These are phyloP conservation scores for Hysterium pulicare DNA, from an alignment of 2,329 filamentous ascomycete genomes.

Conservation along the genomic window DNA sequence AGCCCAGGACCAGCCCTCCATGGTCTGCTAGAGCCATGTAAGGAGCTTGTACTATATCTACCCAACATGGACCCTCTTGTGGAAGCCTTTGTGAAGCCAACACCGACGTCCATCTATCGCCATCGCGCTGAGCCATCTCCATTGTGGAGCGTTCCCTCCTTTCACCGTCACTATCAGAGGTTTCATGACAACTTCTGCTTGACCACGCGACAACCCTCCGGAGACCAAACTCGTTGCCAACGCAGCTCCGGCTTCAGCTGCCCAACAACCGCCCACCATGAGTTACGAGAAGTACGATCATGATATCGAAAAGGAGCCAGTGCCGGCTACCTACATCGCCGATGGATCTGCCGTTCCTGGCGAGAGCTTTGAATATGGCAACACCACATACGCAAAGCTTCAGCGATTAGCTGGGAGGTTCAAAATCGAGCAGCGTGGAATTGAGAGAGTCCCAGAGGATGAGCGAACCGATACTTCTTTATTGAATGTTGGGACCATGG, in stretches of 20 bases:
- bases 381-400: slow-evolving; percentile 54
- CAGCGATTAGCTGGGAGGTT: slow-evolving; percentile 63
- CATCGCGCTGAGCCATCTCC: too few species aligned
- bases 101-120: not conserved
- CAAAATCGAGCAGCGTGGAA: slow-evolving; percentile 70
- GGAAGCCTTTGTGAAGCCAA: not conserved
- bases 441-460: slow-evolving; percentile 69
- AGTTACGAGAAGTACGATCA: slow-evolving; percentile 15
- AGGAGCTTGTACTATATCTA: slow-evolving; percentile 1
- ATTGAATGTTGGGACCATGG: slow-evolving; percentile 68
- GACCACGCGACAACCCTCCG: too few species aligned
- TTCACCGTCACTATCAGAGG: too few species aligned
- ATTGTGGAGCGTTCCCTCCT: not conserved
- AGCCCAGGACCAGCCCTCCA: not conserved
- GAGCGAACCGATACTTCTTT: slow-evolving; percentile 64
- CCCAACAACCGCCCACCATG: too few species aligned
- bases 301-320: slow-evolving; percentile 26
- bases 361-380: slow-evolving; percentile 57
- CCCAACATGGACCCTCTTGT: not conserved
- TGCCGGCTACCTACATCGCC: slow-evolving; percentile 22
- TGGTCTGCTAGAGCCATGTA: not conserved
- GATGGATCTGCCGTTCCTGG: slow-evolving; percentile 53
- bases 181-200: too few species aligned
- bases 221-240: too few species aligned
- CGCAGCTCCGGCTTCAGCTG: too few species aligned